Base-by-base conservation (phyloP, 139 green algal genomes). In the Tetratostichococcus sp. region DNA sequence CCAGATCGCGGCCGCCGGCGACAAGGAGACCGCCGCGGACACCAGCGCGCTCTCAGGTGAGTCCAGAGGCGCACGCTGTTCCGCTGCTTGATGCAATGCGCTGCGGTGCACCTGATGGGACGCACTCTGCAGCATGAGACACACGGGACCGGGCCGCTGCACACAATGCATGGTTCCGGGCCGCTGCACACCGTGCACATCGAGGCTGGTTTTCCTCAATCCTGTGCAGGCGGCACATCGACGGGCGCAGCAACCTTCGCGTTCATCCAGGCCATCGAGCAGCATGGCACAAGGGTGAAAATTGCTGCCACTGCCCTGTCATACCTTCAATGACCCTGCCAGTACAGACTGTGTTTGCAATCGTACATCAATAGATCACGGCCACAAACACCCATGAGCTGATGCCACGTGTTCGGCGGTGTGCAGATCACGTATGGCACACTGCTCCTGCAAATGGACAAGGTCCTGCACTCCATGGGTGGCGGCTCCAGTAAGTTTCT, bases 171-270 rank as follows among this genome's bases (percentile, higher is more conserved):
- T n/a, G n/a, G n/a, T n/a, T n/a, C n/a, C n/a, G n/a, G n/a, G n/a
- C n/a, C n/a, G n/a, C n/a, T n/a, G n/a, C n/a, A n/a, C n/a, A n/a
- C n/a, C n/a, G n/a, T n/a, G n/a, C n/a, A n/a, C n/a, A n/a, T n/a
- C n/a, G n/a, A n/a, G n/a, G n/a, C n/a, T n/a, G n/a, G n/a, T n/a
- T n/a, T n/a, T n/a, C n/a, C n/a, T n/a, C n/a, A n/a, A 30, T 4
- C 32, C 74, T 90, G 25, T 79, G 73, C 50, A 69, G 85, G 81
- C 66, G 85, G 69, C 32, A 77, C 84, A 23, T 86, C 89, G 73
- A 95, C 91, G 1, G 91, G 91, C 1, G 91, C 91, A 19, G 91
- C 89, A 50, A 95, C 91, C 25, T 95, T 87, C 72, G 77, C 77
- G 34, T 95, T 96, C 81, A 94, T 96, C 42, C 78, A 93, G 71